phyloP scores from a whole-genome alignment of 768 basidiomycete species.

The Plicaturopsis crispa region DNA sequence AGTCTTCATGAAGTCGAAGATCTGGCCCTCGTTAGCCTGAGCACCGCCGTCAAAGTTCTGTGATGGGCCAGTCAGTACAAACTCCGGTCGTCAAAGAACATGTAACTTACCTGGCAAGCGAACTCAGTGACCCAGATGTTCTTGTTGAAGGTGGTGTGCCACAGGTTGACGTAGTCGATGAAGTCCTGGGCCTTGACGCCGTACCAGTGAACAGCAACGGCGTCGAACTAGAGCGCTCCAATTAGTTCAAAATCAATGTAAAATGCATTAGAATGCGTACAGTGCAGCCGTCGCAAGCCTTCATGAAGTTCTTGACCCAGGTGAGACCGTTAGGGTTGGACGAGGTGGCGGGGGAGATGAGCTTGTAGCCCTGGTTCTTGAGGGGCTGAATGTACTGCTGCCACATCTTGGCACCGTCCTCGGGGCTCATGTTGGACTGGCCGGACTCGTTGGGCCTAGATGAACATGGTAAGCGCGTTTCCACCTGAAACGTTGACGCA shows the following conservation, averaged over 20 bases:
- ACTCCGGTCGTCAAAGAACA: not conserved
- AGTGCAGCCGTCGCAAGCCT: slow-evolving; percentile 39
- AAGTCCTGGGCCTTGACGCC: slow-evolving; percentile 40
- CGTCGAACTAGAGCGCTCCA: slow-evolving; percentile 37
- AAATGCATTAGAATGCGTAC: slow-evolving; percentile 30
- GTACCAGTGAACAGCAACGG: slow-evolving; percentile 65
- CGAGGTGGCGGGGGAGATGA: slow-evolving; percentile 64
- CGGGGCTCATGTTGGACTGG: slow-evolving; percentile 56
- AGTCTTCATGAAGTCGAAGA: slow-evolving; percentile 22
- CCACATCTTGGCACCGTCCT: slow-evolving; percentile 48
- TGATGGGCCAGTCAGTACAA: slow-evolving; percentile 1
- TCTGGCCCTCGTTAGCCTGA: slow-evolving; percentile 32
- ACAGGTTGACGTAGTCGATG: slow-evolving; percentile 39
- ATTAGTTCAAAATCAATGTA: not conserved
- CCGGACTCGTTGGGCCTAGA: slow-evolving; percentile 57
- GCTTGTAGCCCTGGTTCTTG: slow-evolving; percentile 41
- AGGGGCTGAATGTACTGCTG: slow-evolving; percentile 54
- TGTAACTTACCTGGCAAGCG: slow-evolving; percentile 47
- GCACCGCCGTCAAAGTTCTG: slow-evolving; percentile 48
- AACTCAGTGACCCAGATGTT: slow-evolving; percentile 64
- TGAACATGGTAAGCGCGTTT: slow-evolving; percentile 8
- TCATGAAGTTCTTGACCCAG: slow-evolving; percentile 62
- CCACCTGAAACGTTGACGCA: slow-evolving; percentile 26
- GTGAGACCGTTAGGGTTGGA: slow-evolving; percentile 44
- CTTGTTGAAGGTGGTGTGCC: slow-evolving; percentile 34